Conservation (phyloP, 441 rosid genomes). For the Euphorbia schlechtendalii region DNA sequence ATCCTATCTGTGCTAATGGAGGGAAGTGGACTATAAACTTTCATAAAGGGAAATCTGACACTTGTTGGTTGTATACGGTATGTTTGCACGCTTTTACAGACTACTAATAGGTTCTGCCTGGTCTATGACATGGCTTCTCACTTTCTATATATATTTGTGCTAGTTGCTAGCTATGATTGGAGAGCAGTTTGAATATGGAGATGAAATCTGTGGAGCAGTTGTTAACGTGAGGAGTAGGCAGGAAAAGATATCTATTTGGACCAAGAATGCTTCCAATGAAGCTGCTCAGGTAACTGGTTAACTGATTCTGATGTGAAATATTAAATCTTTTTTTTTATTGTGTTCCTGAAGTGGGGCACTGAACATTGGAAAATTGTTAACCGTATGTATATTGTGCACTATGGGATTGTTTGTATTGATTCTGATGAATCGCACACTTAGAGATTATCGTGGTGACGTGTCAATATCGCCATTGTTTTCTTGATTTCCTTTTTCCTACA, state of each 20-base stretch:
- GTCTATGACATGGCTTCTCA: background rate
- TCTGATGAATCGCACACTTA: no score
- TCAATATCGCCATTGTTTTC: background rate
- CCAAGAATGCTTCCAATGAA: constrained; percentile 80
- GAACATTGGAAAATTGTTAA: background rate
- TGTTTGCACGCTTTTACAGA: background rate
- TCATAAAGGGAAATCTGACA: constrained; percentile 56
- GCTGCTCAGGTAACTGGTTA: constrained; percentile 59
- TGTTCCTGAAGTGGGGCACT: background rate
- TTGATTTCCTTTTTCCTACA: background rate
- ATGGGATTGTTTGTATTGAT: no score
- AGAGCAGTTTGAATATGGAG: constrained; percentile 81
- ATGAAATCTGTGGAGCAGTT: constrained; percentile 87
- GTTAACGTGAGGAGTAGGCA: constrained; percentile 61
- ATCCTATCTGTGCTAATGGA: constrained; percentile 85
- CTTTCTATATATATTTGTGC: background rate
- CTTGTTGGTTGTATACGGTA: constrained; percentile 74
- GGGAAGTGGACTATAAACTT: constrained; percentile 78
- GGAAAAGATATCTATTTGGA: constrained; percentile 78
- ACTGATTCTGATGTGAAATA: background rate
- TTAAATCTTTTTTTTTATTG: background rate
- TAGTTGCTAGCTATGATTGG: constrained; percentile 93
- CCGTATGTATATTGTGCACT: no score
- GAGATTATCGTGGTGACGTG: background rate
- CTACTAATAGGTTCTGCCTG: background rate